These are phyloP conservation scores for Seiridium cupressi DNA, from an alignment of 2,329 filamentous ascomycete genomes.

Conservation along the genomic window DNA sequence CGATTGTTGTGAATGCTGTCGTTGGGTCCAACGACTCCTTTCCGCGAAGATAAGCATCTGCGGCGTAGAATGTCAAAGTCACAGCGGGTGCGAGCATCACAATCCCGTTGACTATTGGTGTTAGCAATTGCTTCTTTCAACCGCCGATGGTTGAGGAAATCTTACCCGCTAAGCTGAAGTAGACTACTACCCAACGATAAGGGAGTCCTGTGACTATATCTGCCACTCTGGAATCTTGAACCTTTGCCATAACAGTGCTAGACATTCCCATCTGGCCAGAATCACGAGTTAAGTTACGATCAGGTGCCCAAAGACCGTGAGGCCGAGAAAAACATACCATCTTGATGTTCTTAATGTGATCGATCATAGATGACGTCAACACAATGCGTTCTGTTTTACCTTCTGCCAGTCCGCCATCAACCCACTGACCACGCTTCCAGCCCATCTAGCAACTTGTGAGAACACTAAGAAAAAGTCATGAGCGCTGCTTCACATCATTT, in stretches of 20 bases:
- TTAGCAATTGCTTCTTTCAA: neutral
- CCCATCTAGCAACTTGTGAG: neutral
- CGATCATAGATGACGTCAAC: conserved; percentile 3
- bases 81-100: neutral
- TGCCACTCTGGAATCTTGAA: neutral
- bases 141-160: neutral
- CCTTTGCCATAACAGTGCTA: neutral
- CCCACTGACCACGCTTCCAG: neutral
- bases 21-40: neutral
- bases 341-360: conserved; percentile 7
- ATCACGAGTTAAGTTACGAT: neutral
- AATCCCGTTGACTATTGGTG: neutral
- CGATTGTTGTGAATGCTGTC: conserved; percentile 2
- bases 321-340: neutral
- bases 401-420: neutral
- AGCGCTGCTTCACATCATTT: neutral
- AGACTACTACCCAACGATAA: neutral
- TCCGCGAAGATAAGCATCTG: neutral
- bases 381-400: conserved; percentile 1
- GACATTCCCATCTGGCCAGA: neutral
- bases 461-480: neutral
- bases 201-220: neutral
- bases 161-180: conserved; percentile 1
- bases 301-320: no score
- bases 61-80: neutral